Evolutionary conservation across 78 protist species (phyloP), one percentile per base, ranked within the genome.

Genomic region (Speleostelium caveatum): DNA sequence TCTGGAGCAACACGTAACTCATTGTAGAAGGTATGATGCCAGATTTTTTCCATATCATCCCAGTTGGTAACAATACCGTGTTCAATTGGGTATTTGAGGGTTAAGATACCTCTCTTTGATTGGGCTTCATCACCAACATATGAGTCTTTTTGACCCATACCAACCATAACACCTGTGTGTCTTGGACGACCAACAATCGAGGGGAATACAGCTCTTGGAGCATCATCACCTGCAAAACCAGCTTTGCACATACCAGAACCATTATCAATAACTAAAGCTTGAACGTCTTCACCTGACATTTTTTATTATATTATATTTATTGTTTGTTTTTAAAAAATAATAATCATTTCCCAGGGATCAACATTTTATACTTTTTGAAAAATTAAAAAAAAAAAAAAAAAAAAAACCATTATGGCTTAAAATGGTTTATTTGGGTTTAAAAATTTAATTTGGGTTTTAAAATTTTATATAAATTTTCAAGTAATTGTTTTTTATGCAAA

Each of bases 141-240:
- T 16, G 55, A 69, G 4, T 72, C 83, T 35, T 86, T 86, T 17
- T 86, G 78, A 33, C 97, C 96, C 87, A 94, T 94, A 16, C 90
- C 96, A 56, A 62, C 97, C 91, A 89, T 88, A 55, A 85, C 69
- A 1, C 93, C 96, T 36, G 67, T 45, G 96, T 92, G 91, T 7
- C 96, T 73, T 56, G 97, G 86, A 24, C 96, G 87, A 14, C 98
- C 97, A 26, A 97, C 93, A 33, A 94, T 83, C 92, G 96, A 88
- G 22, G 98, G 98, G 86, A 95, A 89, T 26, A 92, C 97, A 83
- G 96, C 96, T 36, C 96, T 73, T 59, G 98, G 95, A 0, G 93
- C 95, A 51, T 80, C 96, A 60, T 96, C 96, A 24, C 96, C 97
- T 69, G 95, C 96, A 10, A 80, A 96, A 14, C 97, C 97, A 3